Percentiles rank a stretch among this genome's conserved stretches.
phyloP scores from a whole-genome alignment of 1,284 basidiomycete species.

The Trichosporon inkin region DNA sequence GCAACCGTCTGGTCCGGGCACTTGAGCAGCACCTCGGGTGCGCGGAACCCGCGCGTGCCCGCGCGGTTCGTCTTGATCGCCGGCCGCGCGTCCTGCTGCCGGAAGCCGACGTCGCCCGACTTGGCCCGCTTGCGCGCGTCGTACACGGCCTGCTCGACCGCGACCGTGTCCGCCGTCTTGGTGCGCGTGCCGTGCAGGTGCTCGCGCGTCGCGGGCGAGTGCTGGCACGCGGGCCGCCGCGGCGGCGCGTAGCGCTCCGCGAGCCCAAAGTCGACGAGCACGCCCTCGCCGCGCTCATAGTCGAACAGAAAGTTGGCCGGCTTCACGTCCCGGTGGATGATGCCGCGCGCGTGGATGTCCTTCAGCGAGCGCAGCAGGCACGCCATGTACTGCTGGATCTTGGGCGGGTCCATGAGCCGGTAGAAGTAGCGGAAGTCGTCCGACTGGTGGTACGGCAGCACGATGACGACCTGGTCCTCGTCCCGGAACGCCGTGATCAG shows the following conservation, averaged over 20 bases:
- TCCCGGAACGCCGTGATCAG: slow-evolving; percentile 91
- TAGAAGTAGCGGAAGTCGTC: slow-evolving; percentile 73
- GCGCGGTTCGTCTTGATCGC: slow-evolving; percentile 91
- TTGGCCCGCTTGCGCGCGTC: slow-evolving; percentile 59
- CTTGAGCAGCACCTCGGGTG: slow-evolving; percentile 93
- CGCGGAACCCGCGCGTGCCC: slow-evolving; percentile 92
- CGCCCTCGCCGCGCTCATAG: slow-evolving; percentile 74
- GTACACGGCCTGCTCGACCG: slow-evolving; percentile 54
- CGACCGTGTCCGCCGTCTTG: slow-evolving; percentile 36
- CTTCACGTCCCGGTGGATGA: slow-evolving; percentile 97
- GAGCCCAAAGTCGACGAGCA: slow-evolving; percentile 91
- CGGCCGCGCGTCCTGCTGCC: slow-evolving; percentile 56
- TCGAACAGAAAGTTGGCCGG: slow-evolving; percentile 98
- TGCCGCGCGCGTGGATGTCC: slow-evolving; percentile 79
- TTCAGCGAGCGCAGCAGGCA: slow-evolving; percentile 86
- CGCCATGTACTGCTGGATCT: slow-evolving; percentile 79
- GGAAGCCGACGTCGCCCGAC: slow-evolving; percentile 49
- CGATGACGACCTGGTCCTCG: slow-evolving; percentile 85
- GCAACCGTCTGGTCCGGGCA: slow-evolving; percentile 92
- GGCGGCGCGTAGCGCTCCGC: slow-evolving; percentile 60
- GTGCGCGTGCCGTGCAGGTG: slow-evolving; percentile 62
- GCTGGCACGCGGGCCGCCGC: slow-evolving; percentile 59
- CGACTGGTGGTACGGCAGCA: slow-evolving; percentile 91
- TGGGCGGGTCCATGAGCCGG: slow-evolving; percentile 44
- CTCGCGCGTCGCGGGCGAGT: slow-evolving; percentile 60